Conservation (phyloP, 2,329 filamentous ascomycete species). For the Fusarium sp. region DNA sequence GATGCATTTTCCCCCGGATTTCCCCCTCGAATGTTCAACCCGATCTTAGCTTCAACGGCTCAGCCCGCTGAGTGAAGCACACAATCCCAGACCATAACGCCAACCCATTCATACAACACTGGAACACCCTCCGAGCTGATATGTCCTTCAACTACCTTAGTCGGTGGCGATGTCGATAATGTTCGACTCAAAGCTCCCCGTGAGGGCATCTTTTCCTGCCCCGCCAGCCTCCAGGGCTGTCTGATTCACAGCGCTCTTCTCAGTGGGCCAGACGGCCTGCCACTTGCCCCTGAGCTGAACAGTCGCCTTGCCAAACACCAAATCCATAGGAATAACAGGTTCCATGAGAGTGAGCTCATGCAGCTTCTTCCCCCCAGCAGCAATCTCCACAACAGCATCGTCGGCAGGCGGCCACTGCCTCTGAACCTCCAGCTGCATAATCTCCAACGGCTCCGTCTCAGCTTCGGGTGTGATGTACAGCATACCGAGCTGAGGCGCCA, state of each 20-base stretch:
- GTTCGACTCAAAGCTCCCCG: slow-evolving; percentile 39
- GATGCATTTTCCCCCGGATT: not conserved
- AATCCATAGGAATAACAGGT: slow-evolving; percentile 50
- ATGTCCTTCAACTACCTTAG: not conserved
- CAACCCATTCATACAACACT: not conserved
- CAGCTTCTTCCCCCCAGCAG: slow-evolving; percentile 50
- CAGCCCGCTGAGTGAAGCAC: not conserved
- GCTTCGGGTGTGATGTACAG: slow-evolving; percentile 54
- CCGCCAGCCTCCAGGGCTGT: slow-evolving; percentile 34
- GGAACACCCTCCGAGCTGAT: not conserved
- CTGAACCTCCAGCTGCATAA: slow-evolving; percentile 53
- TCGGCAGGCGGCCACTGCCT: slow-evolving; percentile 55
- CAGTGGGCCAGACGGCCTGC: slow-evolving; percentile 47
- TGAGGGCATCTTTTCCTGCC: slow-evolving; percentile 32
- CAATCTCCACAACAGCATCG: slow-evolving; percentile 55
- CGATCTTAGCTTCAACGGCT: not conserved
- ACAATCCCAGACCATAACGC: not conserved
- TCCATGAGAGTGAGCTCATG: slow-evolving; percentile 53
- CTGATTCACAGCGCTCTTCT: slow-evolving; percentile 39
- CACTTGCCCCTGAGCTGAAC: slow-evolving; percentile 54
- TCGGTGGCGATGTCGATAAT: slow-evolving; percentile 31
- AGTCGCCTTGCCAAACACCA: slow-evolving; percentile 48
- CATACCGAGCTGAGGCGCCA: slow-evolving; percentile 57
- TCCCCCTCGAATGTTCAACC: too few relatives aligned
- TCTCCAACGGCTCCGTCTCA: slow-evolving; percentile 48